phyloP scores from a whole-genome alignment of 1,284 basidiomycete genomes.

The Flammula alnicola region DNA sequence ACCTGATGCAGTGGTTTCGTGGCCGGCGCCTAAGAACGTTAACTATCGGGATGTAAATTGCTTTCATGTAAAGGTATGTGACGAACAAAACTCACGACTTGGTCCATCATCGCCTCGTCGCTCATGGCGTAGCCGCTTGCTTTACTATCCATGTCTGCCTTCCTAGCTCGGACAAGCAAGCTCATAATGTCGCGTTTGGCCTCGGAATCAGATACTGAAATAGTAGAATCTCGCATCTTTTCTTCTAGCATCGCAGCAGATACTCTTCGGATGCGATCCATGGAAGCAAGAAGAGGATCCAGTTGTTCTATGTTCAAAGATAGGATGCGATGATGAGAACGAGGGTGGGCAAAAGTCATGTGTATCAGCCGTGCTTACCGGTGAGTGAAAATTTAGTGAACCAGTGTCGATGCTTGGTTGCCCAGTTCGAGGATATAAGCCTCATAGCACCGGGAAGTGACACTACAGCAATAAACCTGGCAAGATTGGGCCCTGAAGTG shows the following conservation, averaged over 20 bases:
- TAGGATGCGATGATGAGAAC: not conserved
- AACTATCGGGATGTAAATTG: constrained; percentile 40
- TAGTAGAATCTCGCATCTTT: constrained; percentile 41
- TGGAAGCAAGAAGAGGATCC: constrained; percentile 40
- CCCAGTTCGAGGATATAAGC: constrained; percentile 40
- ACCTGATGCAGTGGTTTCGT: constrained; percentile 55
- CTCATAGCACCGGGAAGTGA: constrained; percentile 41
- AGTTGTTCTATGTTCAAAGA: constrained; percentile 26
- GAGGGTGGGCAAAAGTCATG: too few species aligned
- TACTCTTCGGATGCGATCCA: constrained; percentile 46
- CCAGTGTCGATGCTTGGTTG: constrained; percentile 40
- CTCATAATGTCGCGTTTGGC: constrained; percentile 56
- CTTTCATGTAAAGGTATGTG: too few species aligned
- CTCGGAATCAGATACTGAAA: constrained; percentile 40
- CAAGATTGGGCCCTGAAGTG: constrained; percentile 40
- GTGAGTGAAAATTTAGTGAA: constrained; percentile 32
- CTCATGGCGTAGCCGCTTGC: constrained; percentile 41
- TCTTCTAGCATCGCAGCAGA: constrained; percentile 45
- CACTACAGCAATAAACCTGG: constrained; percentile 41
- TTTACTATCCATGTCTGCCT: constrained; percentile 15
- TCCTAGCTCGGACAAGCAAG: constrained; percentile 48
- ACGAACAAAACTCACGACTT: constrained; percentile 42
- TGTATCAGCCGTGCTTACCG: too few species aligned
- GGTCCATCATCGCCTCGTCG: constrained; percentile 53
- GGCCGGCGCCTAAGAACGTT: constrained; percentile 56